Base-by-base conservation (phyloP, 1,139 yeast genomes). In the Zygoascus sp. region DNA sequence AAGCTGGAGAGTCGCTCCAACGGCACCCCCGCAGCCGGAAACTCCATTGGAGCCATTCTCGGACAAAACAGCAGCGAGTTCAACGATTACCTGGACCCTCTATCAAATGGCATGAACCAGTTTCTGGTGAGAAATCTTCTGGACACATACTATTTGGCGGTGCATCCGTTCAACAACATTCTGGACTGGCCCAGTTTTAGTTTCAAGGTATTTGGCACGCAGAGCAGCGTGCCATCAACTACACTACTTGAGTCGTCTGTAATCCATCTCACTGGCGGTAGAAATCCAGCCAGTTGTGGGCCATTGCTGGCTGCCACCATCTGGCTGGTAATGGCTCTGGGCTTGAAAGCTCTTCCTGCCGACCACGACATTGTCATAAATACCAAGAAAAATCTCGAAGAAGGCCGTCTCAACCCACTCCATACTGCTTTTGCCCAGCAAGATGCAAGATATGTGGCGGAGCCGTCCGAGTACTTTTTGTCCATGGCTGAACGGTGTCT, bases 61-160 rank as follows among this genome's bases (percentile, higher is more conserved):
- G 39, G 39, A n/a, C 39, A 35, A n/a, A 35, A 27, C 27, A 20
- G 25, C 25, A 9, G 15, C 6, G 39, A 35, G 20, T 35, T 35
- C 15, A 20, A 16, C 25, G 39, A 35, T n/a, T 35, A 35, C 20
- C 13, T 35, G 25, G 39, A 35, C 11, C 39, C 39, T 19, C 22
- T 21, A 5, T 25, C 25, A 7, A 35, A 35, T 17, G 39, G 39
- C 3, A 20, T 35, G 22, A 21, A 35, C 16, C 39, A 35, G 20
- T 35, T 35, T 35, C 16, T 35, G 39, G 25, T 35, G 25, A 35
- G 25, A 21, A 35, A 35, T 35, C 25, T 35, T 10, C 25, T 35
- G 15, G 39, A 35, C 27, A 35, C 39, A 6, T 35, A 35, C 25
- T 35, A 35, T n/a, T 5, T 35, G 5, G 39, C 39, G 11, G 39